Evolutionary conservation across 306 rosid genomes (phyloP).

Genomic region (Lablab purpureus): DNA sequence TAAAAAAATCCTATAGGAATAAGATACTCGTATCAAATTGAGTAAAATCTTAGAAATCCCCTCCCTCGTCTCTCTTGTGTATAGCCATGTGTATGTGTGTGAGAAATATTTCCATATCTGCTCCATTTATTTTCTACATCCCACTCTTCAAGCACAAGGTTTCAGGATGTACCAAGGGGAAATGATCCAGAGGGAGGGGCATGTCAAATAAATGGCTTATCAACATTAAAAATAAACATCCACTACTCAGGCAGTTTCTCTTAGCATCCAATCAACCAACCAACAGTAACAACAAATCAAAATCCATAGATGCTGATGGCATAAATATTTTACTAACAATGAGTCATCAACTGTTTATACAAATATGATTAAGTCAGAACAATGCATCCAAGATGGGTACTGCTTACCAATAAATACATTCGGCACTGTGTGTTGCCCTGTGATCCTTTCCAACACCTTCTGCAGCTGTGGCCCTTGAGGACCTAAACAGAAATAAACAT

Average conservation of each 20-base stretch:
- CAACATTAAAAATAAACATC: slow-evolving; percentile 11
- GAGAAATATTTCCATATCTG: background rate
- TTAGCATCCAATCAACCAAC: background rate
- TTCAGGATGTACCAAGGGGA: background rate
- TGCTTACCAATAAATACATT: slow-evolving; percentile 88
- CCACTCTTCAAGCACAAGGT: background rate
- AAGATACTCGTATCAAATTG: background rate
- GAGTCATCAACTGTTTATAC: background rate
- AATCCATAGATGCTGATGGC: slow-evolving; percentile 3
- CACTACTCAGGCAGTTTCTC: background rate
- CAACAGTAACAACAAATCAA: slow-evolving; percentile 5
- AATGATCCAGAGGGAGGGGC: background rate
- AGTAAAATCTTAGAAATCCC: background rate
- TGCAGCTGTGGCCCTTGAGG: slow-evolving; percentile 98
- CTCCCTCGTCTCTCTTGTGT: background rate
- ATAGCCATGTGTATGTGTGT: background rate
- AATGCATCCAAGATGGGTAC: slow-evolving; percentile 32
- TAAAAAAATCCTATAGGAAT: background rate
- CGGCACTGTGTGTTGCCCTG: slow-evolving; percentile 97
- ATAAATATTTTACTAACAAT: slow-evolving; percentile 2
- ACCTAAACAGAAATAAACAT: slow-evolving; percentile 59
- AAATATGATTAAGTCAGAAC: slow-evolving; percentile 3
- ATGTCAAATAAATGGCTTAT: background rate
- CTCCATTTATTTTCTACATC: background rate
- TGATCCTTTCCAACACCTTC: slow-evolving; percentile 82